Evolutionary conservation across 192 early-diverging fungal species (phyloP).

Genomic region (Coemansia sp.): DNA sequence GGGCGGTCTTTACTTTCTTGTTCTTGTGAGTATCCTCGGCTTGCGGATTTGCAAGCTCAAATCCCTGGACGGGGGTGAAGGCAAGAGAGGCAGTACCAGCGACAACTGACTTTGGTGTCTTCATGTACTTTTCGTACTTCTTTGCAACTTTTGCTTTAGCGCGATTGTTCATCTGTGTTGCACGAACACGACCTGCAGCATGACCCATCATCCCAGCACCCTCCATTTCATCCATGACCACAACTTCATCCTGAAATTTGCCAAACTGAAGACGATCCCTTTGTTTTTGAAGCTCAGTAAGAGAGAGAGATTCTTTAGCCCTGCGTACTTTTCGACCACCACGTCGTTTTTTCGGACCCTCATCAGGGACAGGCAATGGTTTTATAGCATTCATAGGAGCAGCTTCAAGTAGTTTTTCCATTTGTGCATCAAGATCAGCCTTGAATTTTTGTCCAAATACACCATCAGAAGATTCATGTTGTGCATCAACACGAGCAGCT

Average conservation of each 20-base stretch:
- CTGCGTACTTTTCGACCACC: constrained; percentile 86
- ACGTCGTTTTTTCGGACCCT: constrained; percentile 84
- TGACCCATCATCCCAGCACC: constrained; percentile 87
- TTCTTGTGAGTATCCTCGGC: constrained; percentile 44
- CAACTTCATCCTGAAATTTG: constrained; percentile 84
- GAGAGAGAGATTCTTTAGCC: constrained; percentile 76
- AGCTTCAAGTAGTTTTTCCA: constrained; percentile 83
- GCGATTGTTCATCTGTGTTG: constrained; percentile 63
- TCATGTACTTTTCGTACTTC: constrained; percentile 60
- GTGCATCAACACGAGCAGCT: constrained; percentile 84
- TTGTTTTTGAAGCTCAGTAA: constrained; percentile 86
- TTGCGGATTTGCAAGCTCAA: constrained; percentile 88
- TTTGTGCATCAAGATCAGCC: constrained; percentile 81
- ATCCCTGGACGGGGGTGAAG: constrained; percentile 93
- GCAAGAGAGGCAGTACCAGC: constrained; percentile 88
- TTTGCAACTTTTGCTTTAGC: constrained; percentile 64
- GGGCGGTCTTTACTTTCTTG: constrained; percentile 61
- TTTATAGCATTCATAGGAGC: constrained; percentile 82
- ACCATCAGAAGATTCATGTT: constrained; percentile 69
- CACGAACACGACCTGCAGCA: constrained; percentile 75
- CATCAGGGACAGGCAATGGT: constrained; percentile 88
- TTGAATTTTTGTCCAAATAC: constrained; percentile 66
- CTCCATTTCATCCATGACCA: constrained; percentile 77
- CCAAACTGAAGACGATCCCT: constrained; percentile 92
- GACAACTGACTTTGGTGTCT: constrained; percentile 45